Conservation (phyloP, 805 yeast species). For the Torulaspora quercuum region DNA sequence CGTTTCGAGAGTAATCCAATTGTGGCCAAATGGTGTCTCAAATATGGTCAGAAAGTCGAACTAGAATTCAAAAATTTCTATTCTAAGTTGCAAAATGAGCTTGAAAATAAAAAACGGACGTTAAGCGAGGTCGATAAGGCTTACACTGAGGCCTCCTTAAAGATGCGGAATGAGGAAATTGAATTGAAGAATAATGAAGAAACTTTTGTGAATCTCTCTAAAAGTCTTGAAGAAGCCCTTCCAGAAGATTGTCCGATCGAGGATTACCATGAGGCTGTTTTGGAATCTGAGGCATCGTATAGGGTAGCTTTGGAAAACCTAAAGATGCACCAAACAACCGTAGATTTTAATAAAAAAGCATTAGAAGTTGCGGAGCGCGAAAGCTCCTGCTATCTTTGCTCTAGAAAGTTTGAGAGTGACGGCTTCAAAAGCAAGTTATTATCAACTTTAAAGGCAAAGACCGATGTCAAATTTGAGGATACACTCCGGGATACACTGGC, state of each 20-base stretch:
- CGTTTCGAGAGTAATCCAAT: slow-evolving; percentile 12
- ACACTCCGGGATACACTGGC: slow-evolving; percentile 36
- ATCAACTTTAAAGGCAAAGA: slow-evolving; percentile 31
- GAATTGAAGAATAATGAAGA: slow-evolving; percentile 16
- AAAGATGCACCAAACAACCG: slow-evolving; percentile 66
- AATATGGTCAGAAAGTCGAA: slow-evolving; percentile 18
- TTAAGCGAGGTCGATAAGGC: slow-evolving; percentile 15
- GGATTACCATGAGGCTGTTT: slow-evolving; percentile 48
- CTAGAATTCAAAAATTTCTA: slow-evolving; percentile 21
- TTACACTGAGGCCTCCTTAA: slow-evolving; percentile 19
- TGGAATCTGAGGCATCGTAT: slow-evolving; percentile 59
- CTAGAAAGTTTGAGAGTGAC: slow-evolving; percentile 53
- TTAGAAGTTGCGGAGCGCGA: slow-evolving; percentile 54
- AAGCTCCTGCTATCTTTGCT: slow-evolving; percentile 69
- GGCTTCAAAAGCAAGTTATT: slow-evolving; percentile 29
- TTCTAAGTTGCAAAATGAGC: slow-evolving; percentile 22
- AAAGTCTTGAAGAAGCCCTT: slow-evolving; percentile 30
- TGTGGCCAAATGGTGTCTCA: slow-evolving; percentile 16
- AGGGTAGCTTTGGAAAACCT: slow-evolving; percentile 58
- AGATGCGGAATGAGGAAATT: slow-evolving; percentile 11
- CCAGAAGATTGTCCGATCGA: slow-evolving; percentile 44
- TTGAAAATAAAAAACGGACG: slow-evolving; percentile 18
- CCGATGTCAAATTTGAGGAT: slow-evolving; percentile 35
- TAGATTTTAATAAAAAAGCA: slow-evolving; percentile 68
- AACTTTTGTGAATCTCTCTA: slow-evolving; percentile 15